These are phyloP conservation scores for Aspergillus conjunctus DNA, from an alignment of 495 filamentous ascomycete species.

Conservation along the genomic window DNA sequence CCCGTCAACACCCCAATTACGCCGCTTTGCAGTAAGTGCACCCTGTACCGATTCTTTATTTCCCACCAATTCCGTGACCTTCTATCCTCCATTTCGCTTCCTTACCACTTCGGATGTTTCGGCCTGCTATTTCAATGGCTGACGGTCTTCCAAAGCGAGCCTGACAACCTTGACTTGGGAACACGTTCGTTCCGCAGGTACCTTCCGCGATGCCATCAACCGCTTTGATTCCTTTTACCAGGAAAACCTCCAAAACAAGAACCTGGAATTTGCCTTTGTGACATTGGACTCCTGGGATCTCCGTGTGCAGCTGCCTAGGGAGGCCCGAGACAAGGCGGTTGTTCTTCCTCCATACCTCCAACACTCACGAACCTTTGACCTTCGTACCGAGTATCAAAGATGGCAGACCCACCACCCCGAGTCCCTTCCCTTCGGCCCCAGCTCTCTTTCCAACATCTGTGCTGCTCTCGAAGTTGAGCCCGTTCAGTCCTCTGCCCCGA, in stretches of 20 bases:
- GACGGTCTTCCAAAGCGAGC: constrained; percentile 66
- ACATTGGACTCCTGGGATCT: constrained; percentile 98
- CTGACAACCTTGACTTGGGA: constrained; percentile 98
- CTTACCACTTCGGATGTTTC: constrained; percentile 21
- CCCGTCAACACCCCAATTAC: constrained; percentile 98
- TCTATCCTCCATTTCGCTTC: constrained; percentile 11
- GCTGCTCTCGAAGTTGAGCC: constrained; percentile 96
- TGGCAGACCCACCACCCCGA: constrained; percentile 99
- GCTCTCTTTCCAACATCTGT: constrained; percentile 94
- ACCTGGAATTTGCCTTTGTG: constrained; percentile 95
- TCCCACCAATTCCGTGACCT: constrained; percentile 10
- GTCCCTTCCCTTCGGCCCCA: constrained; percentile 93
- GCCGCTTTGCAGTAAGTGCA: constrained; percentile 91
- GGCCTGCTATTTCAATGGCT: constrained; percentile 33
- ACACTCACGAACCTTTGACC: constrained; percentile 94
- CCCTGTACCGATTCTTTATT: constrained; percentile 4
- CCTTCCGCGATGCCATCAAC: constrained; percentile 94
- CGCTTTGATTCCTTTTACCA: constrained; percentile 90
- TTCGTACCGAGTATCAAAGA: constrained; percentile 94
- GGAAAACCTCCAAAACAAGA: constrained; percentile 81
- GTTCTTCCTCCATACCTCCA: constrained; percentile 96
- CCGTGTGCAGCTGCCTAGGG: constrained; percentile 93
- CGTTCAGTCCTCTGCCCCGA: constrained; percentile 92
- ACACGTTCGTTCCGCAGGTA: constrained; percentile 93
- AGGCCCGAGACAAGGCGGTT: constrained; percentile 96